Evolutionary conservation across 352 stramenopile genomes (phyloP), one percentile per base, ranked within the genome.

Genomic region (Phytophthora citricola): DNA sequence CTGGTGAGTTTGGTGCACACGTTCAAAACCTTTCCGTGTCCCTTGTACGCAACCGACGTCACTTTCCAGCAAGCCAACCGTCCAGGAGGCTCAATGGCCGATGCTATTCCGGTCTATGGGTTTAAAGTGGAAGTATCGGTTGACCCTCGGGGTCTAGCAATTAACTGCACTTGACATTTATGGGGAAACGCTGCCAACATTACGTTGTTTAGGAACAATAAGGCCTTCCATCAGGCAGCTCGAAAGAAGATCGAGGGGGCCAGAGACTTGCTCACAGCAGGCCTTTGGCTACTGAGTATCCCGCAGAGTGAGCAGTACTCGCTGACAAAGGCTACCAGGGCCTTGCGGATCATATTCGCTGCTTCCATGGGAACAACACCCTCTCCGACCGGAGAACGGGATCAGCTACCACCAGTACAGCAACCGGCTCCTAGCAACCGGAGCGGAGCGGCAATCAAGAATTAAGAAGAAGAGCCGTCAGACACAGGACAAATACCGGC

Each of bases 31-130:
- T 22, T 45, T 15, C 36, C 36, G 38, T 47, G 22, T 12, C 34
- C 50, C 7, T 36, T 57, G 10, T 59, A 36, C 29, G 39, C 15
- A 7, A 29, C 40, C 9, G 39, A 59, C 34, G 52, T 59, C 26
- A 59, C 52, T 15, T 59, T 59, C 22, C 52, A 59, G n/a, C 52
- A 59, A 41, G 40, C 40, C 2, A 61, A 45, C 31, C 17, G 41
- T 5, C 41, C 53, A 2, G 27, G 8, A 8, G 52, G 39, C 4
- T 34, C 29, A 2, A 59, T 59, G 27, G 38, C 39, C 20, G 39
- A 59, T 3, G 20, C 24, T 12, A 15, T 60, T n/a, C 20, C 17
- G 17, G 17, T 61, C 6, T 59, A 59, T 7, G 39, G 51, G 5
- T 26, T 20, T 17, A 46, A 59, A 27, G 39, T 59, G 3, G 39